Percentiles rank a stretch among this genome's conserved stretches.
Evolutionary conservation across 73 alveolate species (phyloP).

Genomic region (Blepharisma japonicum): DNA sequence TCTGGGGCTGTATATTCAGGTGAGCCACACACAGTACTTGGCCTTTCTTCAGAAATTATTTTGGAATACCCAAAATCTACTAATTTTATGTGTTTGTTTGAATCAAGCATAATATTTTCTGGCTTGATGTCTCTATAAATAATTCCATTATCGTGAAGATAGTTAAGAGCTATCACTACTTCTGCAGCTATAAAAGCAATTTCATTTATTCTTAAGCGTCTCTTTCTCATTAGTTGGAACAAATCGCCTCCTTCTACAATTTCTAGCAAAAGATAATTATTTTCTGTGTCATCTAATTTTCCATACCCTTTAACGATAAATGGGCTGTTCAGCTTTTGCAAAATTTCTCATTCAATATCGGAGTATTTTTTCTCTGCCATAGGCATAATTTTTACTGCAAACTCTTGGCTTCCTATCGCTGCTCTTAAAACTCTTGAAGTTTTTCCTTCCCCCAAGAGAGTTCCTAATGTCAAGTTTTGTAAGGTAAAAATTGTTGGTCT

Average conservation of each 20-base stretch:
- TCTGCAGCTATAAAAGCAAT: constrained; percentile 22
- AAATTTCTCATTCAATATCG: neutral
- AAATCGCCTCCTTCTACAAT: constrained; percentile 17
- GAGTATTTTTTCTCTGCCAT: neutral
- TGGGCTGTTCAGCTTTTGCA: neutral
- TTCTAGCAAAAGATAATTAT: constrained; percentile 16
- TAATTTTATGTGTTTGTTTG: constrained; percentile 15
- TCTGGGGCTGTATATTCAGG: constrained; percentile 40
- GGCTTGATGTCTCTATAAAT: constrained; percentile 41
- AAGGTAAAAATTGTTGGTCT: neutral
- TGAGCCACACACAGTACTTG: constrained; percentile 39
- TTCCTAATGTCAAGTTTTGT: neutral
- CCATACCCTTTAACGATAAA: constrained; percentile 5
- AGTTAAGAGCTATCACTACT: constrained; percentile 35
- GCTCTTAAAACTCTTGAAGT: constrained; percentile 4
- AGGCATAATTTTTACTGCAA: constrained; percentile 7
- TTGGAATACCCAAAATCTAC: constrained; percentile 40
- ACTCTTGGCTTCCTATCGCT: neutral
- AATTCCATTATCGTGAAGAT: constrained; percentile 10
- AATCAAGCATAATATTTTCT: constrained; percentile 35
- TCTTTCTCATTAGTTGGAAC: neutral
- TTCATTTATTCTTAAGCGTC: neutral
- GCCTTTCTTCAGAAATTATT: neutral
- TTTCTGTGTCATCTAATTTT: neutral
- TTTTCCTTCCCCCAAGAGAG: constrained; percentile 11